Percentiles rank a stretch among this genome's conserved stretches.
Conservation (phyloP, 2,329 filamentous ascomycete species). For the Albophoma yamanashiensis region DNA sequence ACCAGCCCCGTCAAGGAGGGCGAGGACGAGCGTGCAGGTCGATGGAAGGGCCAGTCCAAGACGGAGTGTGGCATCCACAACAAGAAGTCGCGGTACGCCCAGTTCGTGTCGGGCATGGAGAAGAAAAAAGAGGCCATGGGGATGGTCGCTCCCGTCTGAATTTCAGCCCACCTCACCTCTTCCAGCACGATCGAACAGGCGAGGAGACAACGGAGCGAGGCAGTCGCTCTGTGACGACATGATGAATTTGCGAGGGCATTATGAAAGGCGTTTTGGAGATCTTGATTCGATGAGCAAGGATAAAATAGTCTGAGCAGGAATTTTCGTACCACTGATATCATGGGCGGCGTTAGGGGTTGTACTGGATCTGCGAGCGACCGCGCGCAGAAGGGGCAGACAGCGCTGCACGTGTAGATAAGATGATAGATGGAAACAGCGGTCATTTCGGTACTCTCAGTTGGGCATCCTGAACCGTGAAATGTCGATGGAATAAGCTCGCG, state of each 20-base stretch:
- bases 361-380: not conserved
- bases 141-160: slow-evolving; percentile 15
- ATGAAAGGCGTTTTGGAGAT: not conserved
- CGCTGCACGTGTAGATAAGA: not conserved
- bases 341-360: not conserved
- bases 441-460: not conserved
- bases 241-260: not conserved
- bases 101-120: slow-evolving; percentile 68
- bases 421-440: not conserved
- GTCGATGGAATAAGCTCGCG: not conserved
- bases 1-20: slow-evolving; percentile 81
- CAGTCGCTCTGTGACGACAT: not conserved
- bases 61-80: slow-evolving; percentile 99
- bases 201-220: not conserved
- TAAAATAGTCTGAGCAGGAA: not conserved
- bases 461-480: not conserved
- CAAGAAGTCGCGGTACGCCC: slow-evolving; percentile 85
- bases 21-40: slow-evolving; percentile 90
- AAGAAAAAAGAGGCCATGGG: slow-evolving; percentile 43
- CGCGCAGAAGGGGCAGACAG: not conserved
- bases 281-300: slow-evolving; percentile 13
- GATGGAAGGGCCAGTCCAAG: slow-evolving; percentile 95
- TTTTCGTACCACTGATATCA: not conserved
- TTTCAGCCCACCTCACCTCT: slow-evolving; percentile 1
- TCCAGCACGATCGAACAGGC: not conserved